Percentiles rank a stretch among this genome's conserved stretches.
Conservation (phyloP, 1,139 yeast species). For the Yamadazyma aaseri region DNA sequence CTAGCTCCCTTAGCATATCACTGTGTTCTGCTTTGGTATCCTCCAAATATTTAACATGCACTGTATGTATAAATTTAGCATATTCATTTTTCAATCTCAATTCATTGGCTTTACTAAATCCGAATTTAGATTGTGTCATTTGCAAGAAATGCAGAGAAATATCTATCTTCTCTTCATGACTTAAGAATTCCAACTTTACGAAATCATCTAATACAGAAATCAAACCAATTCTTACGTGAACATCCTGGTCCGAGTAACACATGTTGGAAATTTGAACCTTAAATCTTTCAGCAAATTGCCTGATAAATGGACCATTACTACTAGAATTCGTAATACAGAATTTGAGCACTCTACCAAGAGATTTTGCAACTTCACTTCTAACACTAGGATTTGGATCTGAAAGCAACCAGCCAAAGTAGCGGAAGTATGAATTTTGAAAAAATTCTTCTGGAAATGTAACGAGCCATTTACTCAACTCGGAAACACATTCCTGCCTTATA, state of each 20-base stretch:
- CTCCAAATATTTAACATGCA: conserved; percentile 18
- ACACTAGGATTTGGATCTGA: conserved; percentile 67
- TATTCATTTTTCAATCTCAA: conserved; percentile 36
- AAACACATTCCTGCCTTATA: conserved; percentile 69
- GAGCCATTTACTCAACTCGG: conserved; percentile 66
- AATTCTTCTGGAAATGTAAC: conserved; percentile 67
- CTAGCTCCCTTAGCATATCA: conserved; percentile 20
- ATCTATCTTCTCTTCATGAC: conserved; percentile 47
- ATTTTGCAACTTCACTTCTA: conserved; percentile 62
- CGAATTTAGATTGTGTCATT: conserved; percentile 24
- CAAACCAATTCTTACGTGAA: conserved; percentile 52
- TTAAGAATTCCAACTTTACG: conserved; percentile 60
- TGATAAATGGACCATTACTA: conserved; percentile 43
- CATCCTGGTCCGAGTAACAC: conserved; percentile 31
- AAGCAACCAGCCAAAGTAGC: conserved; percentile 82
- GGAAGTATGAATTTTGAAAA: conserved; percentile 64
- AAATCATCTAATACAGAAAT: conserved; percentile 56
- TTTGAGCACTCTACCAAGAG: conserved; percentile 52
- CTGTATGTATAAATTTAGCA: conserved; percentile 27
- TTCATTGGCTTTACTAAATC: conserved; percentile 18
- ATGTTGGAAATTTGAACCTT: conserved; percentile 65
- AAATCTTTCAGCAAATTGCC: conserved; percentile 73
- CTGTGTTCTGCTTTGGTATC: conserved; percentile 23
- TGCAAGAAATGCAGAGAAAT: conserved; percentile 46
- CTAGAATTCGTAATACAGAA: conserved; percentile 15